Base-by-base conservation (phyloP, 1,139 yeast genomes). In the Arxiozyma slooffiae region DNA sequence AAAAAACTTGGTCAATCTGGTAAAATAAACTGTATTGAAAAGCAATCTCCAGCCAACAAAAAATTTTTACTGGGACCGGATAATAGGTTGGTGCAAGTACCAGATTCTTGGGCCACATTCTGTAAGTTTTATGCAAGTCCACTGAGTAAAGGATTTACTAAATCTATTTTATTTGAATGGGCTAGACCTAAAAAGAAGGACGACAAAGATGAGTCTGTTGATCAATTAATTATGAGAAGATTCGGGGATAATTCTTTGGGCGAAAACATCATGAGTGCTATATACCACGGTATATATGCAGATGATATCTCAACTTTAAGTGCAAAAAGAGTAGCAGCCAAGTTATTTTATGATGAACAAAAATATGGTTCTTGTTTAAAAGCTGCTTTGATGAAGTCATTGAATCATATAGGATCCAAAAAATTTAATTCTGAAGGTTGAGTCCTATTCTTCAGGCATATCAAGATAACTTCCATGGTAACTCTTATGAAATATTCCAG, bases 241-340 rank as follows among this genome's bases (percentile, higher is more conserved):
- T 82, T 89, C 60, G 89, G 90, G 2, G 72, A 75, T 6, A 63
- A 67, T 1, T 44, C 48, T 39, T 55, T 88, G 7, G 76, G 87
- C 1, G 77, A 79, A 48, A 81, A 85, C 51, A 69, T 92, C 16
- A 68, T 85, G 20, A 86, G 96, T 65, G 97, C 96, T 0, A 70
- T 90, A 4, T 72, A 85, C 62, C 89, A 89, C 61, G 98, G 98
- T 0, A 81, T 92, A 1, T 92, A 89, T 65, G 97, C 96, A 5
- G 97, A 95, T 1, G 95, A 90, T 65, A 75, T 81, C 3, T 63
- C 75, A 11, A 72, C 78, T 53, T 69, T 92, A 44, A 85, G 96
- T 67, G 80, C 85, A 0, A 70, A 77, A 22, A 72, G 85, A 1
- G 76, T 84, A 0, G 59, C 82, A 52, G 79, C 80, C 0, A 57